Evolutionary conservation across 2,329 filamentous ascomycete species (phyloP).

Genomic region (Podosphaera fusca): DNA sequence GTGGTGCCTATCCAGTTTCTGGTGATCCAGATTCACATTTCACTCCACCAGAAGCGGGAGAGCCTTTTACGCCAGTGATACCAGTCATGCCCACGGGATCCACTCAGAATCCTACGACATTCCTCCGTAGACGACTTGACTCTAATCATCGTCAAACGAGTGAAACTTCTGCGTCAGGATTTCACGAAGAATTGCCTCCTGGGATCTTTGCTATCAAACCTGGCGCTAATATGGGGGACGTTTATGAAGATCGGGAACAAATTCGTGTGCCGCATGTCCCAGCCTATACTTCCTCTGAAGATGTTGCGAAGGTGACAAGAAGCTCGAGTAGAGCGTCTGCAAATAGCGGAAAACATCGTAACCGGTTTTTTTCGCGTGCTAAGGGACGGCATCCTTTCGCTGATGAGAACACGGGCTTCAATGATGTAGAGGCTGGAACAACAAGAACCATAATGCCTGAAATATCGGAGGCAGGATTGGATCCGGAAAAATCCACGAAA

Average conservation of each 20-base stretch:
- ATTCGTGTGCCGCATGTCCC: conserved; percentile 19
- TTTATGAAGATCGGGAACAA: conserved; percentile 31
- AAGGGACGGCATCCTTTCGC: conserved; percentile 12
- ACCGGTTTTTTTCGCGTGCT: conserved; percentile 36
- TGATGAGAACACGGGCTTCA: conserved; percentile 10
- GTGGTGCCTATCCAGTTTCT: conserved; percentile 11
- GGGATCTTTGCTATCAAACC: conserved; percentile 37
- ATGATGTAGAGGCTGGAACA: conserved; percentile 14
- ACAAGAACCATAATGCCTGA: conserved; percentile 20
- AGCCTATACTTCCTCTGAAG: conserved; percentile 16
- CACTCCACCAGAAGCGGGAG: conserved; percentile 17
- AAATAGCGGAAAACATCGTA: conserved; percentile 24
- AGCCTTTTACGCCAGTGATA: conserved; percentile 12
- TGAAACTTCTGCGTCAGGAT: conserved; percentile 34
- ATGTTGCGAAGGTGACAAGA: conserved; percentile 4
- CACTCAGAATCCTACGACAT: conserved; percentile 20
- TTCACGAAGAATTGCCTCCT: conserved; percentile 47
- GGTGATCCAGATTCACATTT: conserved; percentile 13
- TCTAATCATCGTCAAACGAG: conserved; percentile 24
- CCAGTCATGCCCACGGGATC: conserved; percentile 1
- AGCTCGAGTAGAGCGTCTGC: conserved; percentile 15
- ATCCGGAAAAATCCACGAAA: background rate
- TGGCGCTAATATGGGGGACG: conserved; percentile 36
- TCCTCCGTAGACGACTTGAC: conserved; percentile 27
- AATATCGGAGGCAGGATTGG: background rate